Percentiles rank a stretch among this genome's conserved stretches.
phyloP scores from a whole-genome alignment of 176 grass and related monocot genomes.

The Carex parvula region DNA sequence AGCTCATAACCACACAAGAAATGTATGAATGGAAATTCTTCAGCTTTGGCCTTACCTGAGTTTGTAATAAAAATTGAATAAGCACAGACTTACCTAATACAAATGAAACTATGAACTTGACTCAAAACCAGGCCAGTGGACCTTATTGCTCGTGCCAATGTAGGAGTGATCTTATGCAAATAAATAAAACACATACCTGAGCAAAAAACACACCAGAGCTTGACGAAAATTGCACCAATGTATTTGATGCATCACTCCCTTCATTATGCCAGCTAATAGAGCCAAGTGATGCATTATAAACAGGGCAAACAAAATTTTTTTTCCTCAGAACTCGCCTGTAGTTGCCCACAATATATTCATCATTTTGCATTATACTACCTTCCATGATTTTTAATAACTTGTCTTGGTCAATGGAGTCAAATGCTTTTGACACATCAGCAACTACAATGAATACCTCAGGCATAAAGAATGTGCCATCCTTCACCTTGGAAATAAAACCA shows the following conservation, averaged over 20 bases:
- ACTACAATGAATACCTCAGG: constrained; percentile 71
- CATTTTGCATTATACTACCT: constrained; percentile 38
- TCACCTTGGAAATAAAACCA: constrained; percentile 48
- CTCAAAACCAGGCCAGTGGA: neutral
- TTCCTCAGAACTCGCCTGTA: constrained; percentile 44
- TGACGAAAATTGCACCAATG: constrained; percentile 56
- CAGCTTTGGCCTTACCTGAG: neutral
- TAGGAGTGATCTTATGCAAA: neutral
- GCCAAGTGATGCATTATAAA: constrained; percentile 43
- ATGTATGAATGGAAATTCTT: neutral
- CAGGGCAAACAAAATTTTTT: constrained; percentile 27
- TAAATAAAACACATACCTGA: constrained; percentile 51
- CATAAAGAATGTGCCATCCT: constrained; percentile 31
- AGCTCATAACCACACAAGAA: neutral
- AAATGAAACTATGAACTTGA: neutral
- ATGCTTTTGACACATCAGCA: constrained; percentile 90
- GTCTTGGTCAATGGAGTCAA: constrained; percentile 70
- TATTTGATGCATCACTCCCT: constrained; percentile 12
- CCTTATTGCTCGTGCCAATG: neutral
- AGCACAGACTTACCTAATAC: neutral
- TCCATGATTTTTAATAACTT: constrained; percentile 54
- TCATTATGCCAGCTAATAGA: constrained; percentile 31
- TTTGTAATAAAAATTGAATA: neutral
- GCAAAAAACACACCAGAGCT: constrained; percentile 56
- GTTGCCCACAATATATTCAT: constrained; percentile 57